Conservation (phyloP, 805 yeast genomes). For the Teunomyces kruisii region DNA sequence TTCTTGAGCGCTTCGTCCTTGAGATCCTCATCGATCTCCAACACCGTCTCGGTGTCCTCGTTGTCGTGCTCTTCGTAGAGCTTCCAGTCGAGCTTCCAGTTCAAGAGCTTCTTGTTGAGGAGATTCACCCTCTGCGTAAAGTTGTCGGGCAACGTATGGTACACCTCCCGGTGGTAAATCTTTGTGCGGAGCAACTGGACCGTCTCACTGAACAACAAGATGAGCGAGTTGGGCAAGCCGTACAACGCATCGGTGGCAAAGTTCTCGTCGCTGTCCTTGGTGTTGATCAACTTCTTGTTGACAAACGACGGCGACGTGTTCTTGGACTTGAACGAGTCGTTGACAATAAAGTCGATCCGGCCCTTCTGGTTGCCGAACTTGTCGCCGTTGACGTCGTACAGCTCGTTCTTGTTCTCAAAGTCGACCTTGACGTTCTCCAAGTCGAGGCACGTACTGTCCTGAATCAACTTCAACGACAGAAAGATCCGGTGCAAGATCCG, state of each 20-base stretch:
- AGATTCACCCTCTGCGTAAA: conserved; percentile 29
- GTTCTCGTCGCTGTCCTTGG: conserved; percentile 53
- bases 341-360: conserved; percentile 26
- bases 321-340: conserved; percentile 11
- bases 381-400: conserved; percentile 38
- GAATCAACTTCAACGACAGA: conserved; percentile 70
- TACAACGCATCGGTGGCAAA: conserved; percentile 78
- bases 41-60: conserved; percentile 8
- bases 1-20: conserved; percentile 9
- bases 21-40: conserved; percentile 12
- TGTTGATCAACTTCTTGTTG: conserved; percentile 41
- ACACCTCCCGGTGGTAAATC: conserved; percentile 45
- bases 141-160: conserved; percentile 31
- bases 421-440: conserved; percentile 36
- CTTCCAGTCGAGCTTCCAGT: conserved; percentile 80
- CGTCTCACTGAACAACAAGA: conserved; percentile 68
- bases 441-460: conserved; percentile 65
- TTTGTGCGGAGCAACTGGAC: conserved; percentile 66
- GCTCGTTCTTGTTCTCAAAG: conserved; percentile 24
- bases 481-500: conserved; percentile 74
- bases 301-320: conserved; percentile 40
- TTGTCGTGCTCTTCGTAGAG: conserved; percentile 32
- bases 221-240: conserved; percentile 81
- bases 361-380: conserved; percentile 24
- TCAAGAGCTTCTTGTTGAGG: conserved; percentile 20